phyloP scores from a whole-genome alignment of 1,284 basidiomycete genomes.

The Tausonia pullulans region DNA sequence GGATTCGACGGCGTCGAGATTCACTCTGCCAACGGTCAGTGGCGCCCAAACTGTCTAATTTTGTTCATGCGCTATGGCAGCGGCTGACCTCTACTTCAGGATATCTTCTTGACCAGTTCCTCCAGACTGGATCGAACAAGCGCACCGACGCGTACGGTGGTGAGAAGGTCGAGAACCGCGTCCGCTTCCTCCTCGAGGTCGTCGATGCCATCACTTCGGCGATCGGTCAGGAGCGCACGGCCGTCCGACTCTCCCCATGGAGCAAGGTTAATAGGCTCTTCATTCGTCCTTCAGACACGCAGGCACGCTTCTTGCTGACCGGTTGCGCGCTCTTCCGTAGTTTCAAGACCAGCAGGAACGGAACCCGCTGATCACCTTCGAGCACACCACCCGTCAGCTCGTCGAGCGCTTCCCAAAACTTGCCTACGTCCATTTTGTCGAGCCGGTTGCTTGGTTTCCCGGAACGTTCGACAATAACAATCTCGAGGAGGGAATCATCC shows the following conservation, averaged over 20 bases:
- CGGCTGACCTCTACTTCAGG: too few species aligned
- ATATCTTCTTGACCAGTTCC: constrained; percentile 41
- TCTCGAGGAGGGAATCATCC: constrained; percentile 19
- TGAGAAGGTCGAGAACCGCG: constrained; percentile 42
- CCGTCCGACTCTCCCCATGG: constrained; percentile 40
- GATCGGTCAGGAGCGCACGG: constrained; percentile 42
- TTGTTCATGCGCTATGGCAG: too few species aligned
- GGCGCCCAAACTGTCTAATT: too few species aligned
- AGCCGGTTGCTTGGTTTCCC: constrained; percentile 32
- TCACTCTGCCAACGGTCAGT: too few species aligned
- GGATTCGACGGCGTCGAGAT: constrained; percentile 55
- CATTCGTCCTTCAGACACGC: too few species aligned
- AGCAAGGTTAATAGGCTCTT: too few species aligned
- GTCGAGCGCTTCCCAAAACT: constrained; percentile 40
- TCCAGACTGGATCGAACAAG: constrained; percentile 43
- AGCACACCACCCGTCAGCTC: constrained; percentile 23
- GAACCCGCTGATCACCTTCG: constrained; percentile 38
- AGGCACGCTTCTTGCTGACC: too few species aligned
- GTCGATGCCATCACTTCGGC: constrained; percentile 41
- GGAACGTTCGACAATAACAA: constrained; percentile 11
- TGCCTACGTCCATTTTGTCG: constrained; percentile 48
- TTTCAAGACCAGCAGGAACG: constrained; percentile 29
- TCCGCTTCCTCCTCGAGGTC: constrained; percentile 44
- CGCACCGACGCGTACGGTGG: constrained; percentile 53
- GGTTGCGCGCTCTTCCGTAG: not conserved